These are phyloP conservation scores for Mentha longifolia DNA, from an alignment of 257 asterid species.

Conservation along the genomic window DNA sequence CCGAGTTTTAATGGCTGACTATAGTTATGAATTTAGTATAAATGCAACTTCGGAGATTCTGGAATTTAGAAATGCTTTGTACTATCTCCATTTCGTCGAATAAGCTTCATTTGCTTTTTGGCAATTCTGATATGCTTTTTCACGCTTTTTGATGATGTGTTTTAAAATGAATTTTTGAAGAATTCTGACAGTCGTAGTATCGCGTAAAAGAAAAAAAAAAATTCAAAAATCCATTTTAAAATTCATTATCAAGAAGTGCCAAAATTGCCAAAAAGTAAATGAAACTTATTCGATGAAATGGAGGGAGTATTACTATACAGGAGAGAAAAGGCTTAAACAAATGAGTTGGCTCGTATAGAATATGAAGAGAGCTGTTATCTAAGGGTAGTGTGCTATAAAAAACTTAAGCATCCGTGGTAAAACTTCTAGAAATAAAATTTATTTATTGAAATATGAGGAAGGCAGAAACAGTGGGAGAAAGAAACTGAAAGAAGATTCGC, in stretches of 20 bases:
- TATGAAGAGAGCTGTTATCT: slow-evolving; percentile 11
- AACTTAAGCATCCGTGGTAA: not conserved
- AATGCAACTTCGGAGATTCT: not conserved
- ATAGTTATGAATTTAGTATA: not conserved
- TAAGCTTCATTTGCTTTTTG: too few relatives aligned
- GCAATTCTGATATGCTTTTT: too few relatives aligned
- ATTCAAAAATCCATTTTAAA: too few relatives aligned
- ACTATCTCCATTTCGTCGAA: too few relatives aligned
- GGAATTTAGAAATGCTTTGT: slow-evolving; percentile 2
- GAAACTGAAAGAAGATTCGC: not conserved
- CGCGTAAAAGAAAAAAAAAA: too few relatives aligned
- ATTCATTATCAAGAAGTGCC: too few relatives aligned
- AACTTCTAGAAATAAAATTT: slow-evolving; percentile 12
- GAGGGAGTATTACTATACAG: not conserved
- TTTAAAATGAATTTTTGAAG: too few relatives aligned
- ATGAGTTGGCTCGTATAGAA: slow-evolving; percentile 25
- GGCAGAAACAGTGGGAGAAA: slow-evolving; percentile 1
- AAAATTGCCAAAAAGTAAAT: too few relatives aligned
- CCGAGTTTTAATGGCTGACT: too few relatives aligned
- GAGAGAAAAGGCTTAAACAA: not conserved
- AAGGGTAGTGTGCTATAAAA: not conserved
- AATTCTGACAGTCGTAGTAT: too few relatives aligned
- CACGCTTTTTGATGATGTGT: too few relatives aligned
- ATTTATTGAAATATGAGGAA: not conserved
- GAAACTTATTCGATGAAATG: too few relatives aligned